Evolutionary conservation across 139 green algal genomes (phyloP).

Genomic region (Micractinium conductrix): DNA sequence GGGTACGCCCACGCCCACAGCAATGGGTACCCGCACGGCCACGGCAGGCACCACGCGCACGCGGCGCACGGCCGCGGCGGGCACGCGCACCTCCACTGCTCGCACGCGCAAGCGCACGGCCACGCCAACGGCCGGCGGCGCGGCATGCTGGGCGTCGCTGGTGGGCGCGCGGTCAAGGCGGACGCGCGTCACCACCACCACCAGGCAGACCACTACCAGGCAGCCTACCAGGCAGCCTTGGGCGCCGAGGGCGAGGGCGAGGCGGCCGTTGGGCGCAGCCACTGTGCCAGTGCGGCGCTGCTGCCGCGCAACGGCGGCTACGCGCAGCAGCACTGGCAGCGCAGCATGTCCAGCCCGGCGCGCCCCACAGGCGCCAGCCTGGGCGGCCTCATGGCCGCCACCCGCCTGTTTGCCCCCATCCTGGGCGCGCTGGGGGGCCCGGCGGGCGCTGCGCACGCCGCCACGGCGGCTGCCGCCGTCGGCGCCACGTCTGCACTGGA

Average conservation of each 20-base stretch:
- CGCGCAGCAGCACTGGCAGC: neutral
- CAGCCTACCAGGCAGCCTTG: neutral
- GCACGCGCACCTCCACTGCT: neutral
- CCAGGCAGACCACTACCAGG: neutral
- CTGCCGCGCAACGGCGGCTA: neutral
- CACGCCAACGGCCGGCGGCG: neutral
- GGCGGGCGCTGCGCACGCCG: neutral
- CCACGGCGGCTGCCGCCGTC: neutral
- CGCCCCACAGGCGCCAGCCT: neutral
- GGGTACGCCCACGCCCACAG: neutral
- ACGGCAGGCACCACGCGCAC: neutral
- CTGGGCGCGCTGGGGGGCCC: conserved; percentile 22
- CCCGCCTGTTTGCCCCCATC: conserved; percentile 27
- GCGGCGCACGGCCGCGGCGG: neutral
- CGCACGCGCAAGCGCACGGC: neutral
- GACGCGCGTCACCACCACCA: neutral
- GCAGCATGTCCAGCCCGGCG: conserved; percentile 15
- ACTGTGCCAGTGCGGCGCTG: neutral
- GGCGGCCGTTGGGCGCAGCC: neutral
- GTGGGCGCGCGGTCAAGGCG: conserved; percentile 1
- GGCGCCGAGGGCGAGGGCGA: neutral
- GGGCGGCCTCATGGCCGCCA: neutral
- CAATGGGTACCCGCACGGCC: neutral
- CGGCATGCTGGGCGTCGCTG: conserved; percentile 6
- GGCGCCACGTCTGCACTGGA: no score